Base-by-base conservation (phyloP, 2,329 filamentous ascomycete genomes). In the Talaromyces piceae region DNA sequence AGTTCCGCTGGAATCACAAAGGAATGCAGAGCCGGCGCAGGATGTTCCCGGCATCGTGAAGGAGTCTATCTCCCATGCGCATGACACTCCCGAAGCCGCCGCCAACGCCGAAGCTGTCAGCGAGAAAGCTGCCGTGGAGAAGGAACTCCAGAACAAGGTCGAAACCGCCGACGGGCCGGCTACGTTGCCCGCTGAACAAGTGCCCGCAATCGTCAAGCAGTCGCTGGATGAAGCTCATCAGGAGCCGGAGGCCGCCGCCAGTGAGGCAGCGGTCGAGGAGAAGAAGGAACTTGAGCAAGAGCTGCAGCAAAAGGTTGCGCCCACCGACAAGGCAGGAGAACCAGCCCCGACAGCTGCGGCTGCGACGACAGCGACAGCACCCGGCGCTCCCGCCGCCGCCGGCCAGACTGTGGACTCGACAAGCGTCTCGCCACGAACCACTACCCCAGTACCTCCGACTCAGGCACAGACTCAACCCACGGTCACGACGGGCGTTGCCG, bases 61-160 rank as follows among this genome's bases (percentile, higher is more conserved):
- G 58, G 64, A 73, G 27, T 76, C 74, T 2, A 63, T 76, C 4
- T 60, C 64, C 16, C 60, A 72, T 49, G 78, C 86, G 20, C 78
- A 81, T 50, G 67, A 77, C 61, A 75, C 73, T 54, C 84, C 87
- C 7, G 88, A 93, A 69, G 88, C 88, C 28, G 80, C 86, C 30
- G 78, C 79, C 50, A 85, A 83, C 67, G 73, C 81, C 1, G 76
- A 77, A 50, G 86, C 83, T 16, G 86, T 93, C 5, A 72, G 79
- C 56, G 87, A 91, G 60, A 93, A 93, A 79, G 81, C 80, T 66
- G 77, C 75, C 8, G 77, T 90, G 4, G 88, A 94, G 73, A 68
- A 80, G 23, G 86, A 95, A 71, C 75, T 94, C 7, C 73, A 90
- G 45, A 77, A 81, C 53, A 69, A 67, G 43, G 63, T 74, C 9